Percentiles rank a stretch among this genome's conserved stretches.
phyloP scores from a whole-genome alignment of 2,329 filamentous ascomycete species.

The Pseudogymnoascus sp. region DNA sequence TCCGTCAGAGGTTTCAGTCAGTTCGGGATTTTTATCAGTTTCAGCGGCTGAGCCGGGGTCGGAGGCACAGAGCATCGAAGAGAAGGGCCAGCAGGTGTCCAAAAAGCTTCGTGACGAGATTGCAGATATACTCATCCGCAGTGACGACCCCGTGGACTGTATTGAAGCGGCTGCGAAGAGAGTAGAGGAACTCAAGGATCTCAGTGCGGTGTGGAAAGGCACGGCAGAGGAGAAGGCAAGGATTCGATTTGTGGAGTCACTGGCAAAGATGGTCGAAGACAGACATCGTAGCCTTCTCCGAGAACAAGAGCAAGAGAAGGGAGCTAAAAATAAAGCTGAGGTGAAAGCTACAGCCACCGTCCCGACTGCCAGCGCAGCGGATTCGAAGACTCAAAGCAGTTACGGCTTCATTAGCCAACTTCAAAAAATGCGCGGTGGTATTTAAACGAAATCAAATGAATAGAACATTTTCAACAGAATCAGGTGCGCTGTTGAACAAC shows the following conservation, averaged over 20 bases:
- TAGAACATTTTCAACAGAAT: background rate
- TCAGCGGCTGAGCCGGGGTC: conserved; percentile 70
- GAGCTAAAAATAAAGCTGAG: conserved; percentile 17
- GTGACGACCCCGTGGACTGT: conserved; percentile 53
- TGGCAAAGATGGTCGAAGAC: conserved; percentile 79
- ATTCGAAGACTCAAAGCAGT: conserved; percentile 22
- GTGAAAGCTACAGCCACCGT: background rate
- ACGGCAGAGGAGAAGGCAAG: conserved; percentile 89
- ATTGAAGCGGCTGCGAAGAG: conserved; percentile 64
- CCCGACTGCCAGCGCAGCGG: conserved; percentile 16
- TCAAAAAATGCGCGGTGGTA: conserved; percentile 29
- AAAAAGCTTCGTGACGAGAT: conserved; percentile 65
- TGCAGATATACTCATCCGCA: conserved; percentile 50
- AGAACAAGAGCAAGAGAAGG: conserved; percentile 26
- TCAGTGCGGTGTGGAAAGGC: conserved; percentile 84
- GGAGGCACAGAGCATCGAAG: conserved; percentile 62
- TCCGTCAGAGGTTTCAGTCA: conserved; percentile 74
- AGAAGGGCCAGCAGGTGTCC: conserved; percentile 77
- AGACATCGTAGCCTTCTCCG: conserved; percentile 31
- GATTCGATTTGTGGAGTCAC: conserved; percentile 66
- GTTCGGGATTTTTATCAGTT: conserved; percentile 80
- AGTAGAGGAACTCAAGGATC: conserved; percentile 66
- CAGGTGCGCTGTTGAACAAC: background rate
- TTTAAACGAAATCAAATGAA: conserved; percentile 16
- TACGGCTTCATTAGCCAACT: conserved; percentile 31